A percentile compares a stretch with the other conserved stretches of the same genome.
These are phyloP conservation scores for Penicillium sp. DNA, from an alignment of 2,329 filamentous ascomycete species.

Conservation along the genomic window DNA sequence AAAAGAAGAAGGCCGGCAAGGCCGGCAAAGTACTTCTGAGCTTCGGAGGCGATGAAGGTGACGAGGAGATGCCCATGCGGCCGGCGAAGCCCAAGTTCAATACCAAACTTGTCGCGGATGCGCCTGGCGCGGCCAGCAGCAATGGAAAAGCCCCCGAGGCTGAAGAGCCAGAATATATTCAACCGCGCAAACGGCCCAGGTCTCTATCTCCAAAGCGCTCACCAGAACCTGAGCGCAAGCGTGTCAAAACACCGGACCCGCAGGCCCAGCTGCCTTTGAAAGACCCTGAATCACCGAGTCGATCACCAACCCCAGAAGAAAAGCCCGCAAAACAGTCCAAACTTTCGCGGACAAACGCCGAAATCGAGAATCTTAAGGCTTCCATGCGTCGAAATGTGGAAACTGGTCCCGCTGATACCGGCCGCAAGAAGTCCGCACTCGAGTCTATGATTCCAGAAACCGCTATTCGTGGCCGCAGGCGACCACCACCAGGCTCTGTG, in stretches of 20 bases:
- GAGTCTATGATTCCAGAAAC: conserved; percentile 50
- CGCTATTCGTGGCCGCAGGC: conserved; percentile 47
- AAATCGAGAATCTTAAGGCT: conserved; percentile 46
- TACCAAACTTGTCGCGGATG: conserved; percentile 42
- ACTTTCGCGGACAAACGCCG: conserved; percentile 43
- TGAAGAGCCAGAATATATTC: conserved; percentile 10
- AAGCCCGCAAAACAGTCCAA: conserved; percentile 35
- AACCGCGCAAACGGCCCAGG: conserved; percentile 30
- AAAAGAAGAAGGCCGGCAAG: conserved; percentile 44
- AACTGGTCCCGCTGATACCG: conserved; percentile 30
- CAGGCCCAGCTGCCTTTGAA: conserved; percentile 45
- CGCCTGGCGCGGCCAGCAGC: conserved; percentile 18
- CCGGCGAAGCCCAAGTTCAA: conserved; percentile 50
- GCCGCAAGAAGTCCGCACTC: conserved; percentile 45
- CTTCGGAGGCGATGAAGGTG: conserved; percentile 47
- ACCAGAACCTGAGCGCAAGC: conserved; percentile 29
- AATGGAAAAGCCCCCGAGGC: conserved; percentile 9
- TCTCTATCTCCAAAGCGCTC: conserved; percentile 33
- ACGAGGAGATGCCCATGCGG: conserved; percentile 35
- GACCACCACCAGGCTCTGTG: conserved; percentile 37
- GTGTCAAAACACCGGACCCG: conserved; percentile 41
- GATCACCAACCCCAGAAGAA: conserved; percentile 30
- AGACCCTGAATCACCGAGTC: conserved; percentile 43
- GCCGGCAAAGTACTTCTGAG: conserved; percentile 46
- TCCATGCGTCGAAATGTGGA: conserved; percentile 48